Evolutionary conservation across 1,139 yeast genomes (phyloP), one percentile per base, ranked within the genome.

Genomic region (Debaryomyces subglobosus): DNA sequence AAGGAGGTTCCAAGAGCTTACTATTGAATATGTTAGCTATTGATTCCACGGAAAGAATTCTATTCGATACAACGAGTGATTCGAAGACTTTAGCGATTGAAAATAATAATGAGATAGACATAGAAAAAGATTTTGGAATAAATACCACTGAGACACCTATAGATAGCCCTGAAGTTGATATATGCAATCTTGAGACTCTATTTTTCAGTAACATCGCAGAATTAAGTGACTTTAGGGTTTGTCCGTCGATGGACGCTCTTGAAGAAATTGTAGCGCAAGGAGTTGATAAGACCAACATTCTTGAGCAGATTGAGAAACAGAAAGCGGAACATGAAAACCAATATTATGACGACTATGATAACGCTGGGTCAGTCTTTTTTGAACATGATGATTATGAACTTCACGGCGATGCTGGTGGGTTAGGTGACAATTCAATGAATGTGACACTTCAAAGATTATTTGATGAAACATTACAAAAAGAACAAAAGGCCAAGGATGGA

Each of bases 1-100:
- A 91, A 68, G 97, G 97, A 32, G 97, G 97, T 4, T 91, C 97
- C 8, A 89, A 86, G 59, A 88, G 96, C 46, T 70, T 92, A 48
- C 69, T 92, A 44, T 69, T 90, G 58, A 91, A 90, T 56, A 82
- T 92, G 1, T 74, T 92, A 47, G 72, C 71, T 46, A 76, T 84
- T 20, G 87, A 84, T 55, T 53, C 65, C 3, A 61, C 73, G 1
- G 89, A 90, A 0, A 64, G 87, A 46, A 81, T 86, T 12, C 78
- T 83, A 1, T 83, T 85, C 59, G 89, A 84, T 56, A 78, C 81
- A 9, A 71, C 79, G 1, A 64, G 77, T 2, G 64, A 61, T 15
- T 60, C 62, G 5, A 50, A 49, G 38, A 60, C 59, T 8, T 32
- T 27, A n/a, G 41, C 34, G 5, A 16, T 44, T 35, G 37, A 29